Conservation (phyloP, 2,329 filamentous ascomycete species). For the Exserohilum rostratum region DNA sequence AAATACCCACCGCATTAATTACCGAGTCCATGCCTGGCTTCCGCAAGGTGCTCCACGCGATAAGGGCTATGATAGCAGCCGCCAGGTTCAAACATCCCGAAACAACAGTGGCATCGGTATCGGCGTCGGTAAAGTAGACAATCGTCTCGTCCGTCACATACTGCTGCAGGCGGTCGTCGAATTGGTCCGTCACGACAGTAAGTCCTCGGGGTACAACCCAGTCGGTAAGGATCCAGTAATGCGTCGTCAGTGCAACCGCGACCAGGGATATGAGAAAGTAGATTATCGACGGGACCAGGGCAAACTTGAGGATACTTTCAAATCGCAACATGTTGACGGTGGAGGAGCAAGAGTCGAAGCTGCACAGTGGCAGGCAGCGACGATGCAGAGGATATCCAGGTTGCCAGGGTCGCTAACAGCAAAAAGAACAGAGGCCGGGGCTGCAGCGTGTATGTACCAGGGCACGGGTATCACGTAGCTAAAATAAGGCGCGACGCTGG, state of each 20-base stretch:
- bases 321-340: slow-evolving; percentile 24
- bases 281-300: slow-evolving; percentile 31
- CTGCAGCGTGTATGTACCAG: slow-evolving; percentile 3
- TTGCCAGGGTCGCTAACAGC: background rate
- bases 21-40: slow-evolving; percentile 34
- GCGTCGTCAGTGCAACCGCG: slow-evolving; percentile 35
- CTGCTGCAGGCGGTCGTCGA: slow-evolving; percentile 24
- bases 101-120: slow-evolving; percentile 37
- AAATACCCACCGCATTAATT: slow-evolving; percentile 26
- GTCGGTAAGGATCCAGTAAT: slow-evolving; percentile 41
- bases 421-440: slow-evolving; percentile 1
- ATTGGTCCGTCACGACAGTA: slow-evolving; percentile 18
- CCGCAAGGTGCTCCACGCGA: slow-evolving; percentile 33
- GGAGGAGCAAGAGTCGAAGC: background rate
- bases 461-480: slow-evolving; percentile 20
- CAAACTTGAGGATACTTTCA: slow-evolving; percentile 27
- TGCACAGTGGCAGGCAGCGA: slow-evolving; percentile 2
- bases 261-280: slow-evolving; percentile 37
- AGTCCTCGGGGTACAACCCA: slow-evolving; percentile 33
- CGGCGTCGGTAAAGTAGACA: slow-evolving; percentile 30
- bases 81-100: slow-evolving; percentile 34
- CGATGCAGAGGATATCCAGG: slow-evolving; percentile 9
- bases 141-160: slow-evolving; percentile 33
- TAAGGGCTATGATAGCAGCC: slow-evolving; percentile 29
- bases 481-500: slow-evolving; percentile 19